Conservation (phyloP, 2,329 filamentous ascomycete species). For the Claviceps arundinis region DNA sequence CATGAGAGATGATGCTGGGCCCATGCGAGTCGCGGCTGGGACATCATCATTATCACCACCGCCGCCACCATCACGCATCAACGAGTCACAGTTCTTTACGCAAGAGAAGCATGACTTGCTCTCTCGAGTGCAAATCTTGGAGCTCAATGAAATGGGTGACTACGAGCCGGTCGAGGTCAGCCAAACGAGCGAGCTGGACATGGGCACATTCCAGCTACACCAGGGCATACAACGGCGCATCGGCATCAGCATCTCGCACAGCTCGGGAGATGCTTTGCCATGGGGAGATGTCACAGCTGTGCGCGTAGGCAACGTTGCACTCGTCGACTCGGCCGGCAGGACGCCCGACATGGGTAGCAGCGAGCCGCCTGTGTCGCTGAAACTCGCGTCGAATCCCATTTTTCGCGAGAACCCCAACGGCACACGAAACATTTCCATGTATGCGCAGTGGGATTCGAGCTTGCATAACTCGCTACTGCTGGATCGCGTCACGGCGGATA, state of each 20-base stretch:
- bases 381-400: slow-evolving; percentile 62
- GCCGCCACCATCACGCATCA: slow-evolving; percentile 45
- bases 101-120: slow-evolving; percentile 93
- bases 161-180: slow-evolving; percentile 89
- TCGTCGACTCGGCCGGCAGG: slow-evolving; percentile 77
- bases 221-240: slow-evolving; percentile 87
- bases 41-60: slow-evolving; percentile 14
- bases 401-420: slow-evolving; percentile 83
- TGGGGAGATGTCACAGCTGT: slow-evolving; percentile 75
- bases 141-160: slow-evolving; percentile 80
- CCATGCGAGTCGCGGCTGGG: slow-evolving; percentile 40
- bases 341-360: slow-evolving; percentile 63
- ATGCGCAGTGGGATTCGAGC: slow-evolving; percentile 95
- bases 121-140: slow-evolving; percentile 73
- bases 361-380: slow-evolving; percentile 62
- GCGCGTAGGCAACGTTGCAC: slow-evolving; percentile 65
- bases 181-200: slow-evolving; percentile 69
- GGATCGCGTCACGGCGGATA: slow-evolving; percentile 87
- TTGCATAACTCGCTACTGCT: slow-evolving; percentile 82
- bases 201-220: slow-evolving; percentile 87
- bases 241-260: slow-evolving; percentile 79
- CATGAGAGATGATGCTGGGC: slow-evolving; percentile 77
- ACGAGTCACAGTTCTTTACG: slow-evolving; percentile 83
- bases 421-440: slow-evolving; percentile 70
- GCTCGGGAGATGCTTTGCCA: slow-evolving; percentile 72